Conservation (phyloP, 2,329 filamentous ascomycete genomes). For the Chaetothyriales sp. region DNA sequence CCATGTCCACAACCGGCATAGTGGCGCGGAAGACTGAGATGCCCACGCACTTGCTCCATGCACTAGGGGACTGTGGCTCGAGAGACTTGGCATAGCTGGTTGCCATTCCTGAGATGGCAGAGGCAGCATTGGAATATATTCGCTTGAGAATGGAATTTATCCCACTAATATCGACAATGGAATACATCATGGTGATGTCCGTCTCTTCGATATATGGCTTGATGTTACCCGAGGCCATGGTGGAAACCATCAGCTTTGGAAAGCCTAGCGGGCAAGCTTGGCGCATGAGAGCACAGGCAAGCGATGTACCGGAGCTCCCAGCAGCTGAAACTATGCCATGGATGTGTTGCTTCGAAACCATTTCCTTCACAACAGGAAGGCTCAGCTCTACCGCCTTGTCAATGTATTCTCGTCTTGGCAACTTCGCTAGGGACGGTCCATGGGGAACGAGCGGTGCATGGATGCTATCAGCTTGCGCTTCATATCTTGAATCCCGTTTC, state of each 20-base stretch:
- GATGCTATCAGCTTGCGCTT: conserved; percentile 32
- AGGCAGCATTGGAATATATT: conserved; percentile 50
- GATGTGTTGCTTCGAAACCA: conserved; percentile 29
- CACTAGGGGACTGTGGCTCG: conserved; percentile 3
- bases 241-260: conserved; percentile 58
- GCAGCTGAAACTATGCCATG: conserved; percentile 48
- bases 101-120: conserved; percentile 48
- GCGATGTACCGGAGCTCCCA: conserved; percentile 49
- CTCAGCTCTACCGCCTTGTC: conserved; percentile 41
- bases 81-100: conserved; percentile 25
- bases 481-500: conserved; percentile 4
- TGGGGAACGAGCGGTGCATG: conserved; percentile 24
- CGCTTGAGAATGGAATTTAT: conserved; percentile 45
- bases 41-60: conserved; percentile 38
- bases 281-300: conserved; percentile 49
- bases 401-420: conserved; percentile 44
- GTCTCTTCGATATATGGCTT: conserved; percentile 52
- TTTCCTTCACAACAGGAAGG: conserved; percentile 27
- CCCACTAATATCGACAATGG: conserved; percentile 57
- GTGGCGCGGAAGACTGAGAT: conserved; percentile 67
- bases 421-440: conserved; percentile 22
- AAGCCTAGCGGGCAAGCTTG: conserved; percentile 46
- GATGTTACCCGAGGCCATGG: conserved; percentile 54
- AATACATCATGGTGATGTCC: conserved; percentile 58
- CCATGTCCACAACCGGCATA: conserved; percentile 48